These are phyloP conservation scores for Tulasnella sp. DNA, from an alignment of 768 basidiomycete genomes.

Conservation along the genomic window DNA sequence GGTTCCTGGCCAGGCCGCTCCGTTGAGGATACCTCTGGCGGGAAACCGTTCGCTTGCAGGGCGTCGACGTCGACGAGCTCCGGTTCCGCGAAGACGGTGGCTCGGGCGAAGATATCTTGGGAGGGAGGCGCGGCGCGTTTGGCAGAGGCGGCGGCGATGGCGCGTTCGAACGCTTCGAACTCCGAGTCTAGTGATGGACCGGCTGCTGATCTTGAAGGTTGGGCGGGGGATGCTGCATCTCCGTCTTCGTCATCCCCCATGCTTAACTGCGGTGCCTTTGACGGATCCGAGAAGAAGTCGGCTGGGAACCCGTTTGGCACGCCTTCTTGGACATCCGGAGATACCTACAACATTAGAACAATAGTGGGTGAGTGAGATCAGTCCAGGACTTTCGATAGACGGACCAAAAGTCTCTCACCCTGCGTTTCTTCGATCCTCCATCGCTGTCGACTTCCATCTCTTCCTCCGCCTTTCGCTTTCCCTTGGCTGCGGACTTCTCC, in stretches of 20 bases:
- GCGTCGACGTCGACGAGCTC: constrained; percentile 36
- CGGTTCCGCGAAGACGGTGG: constrained; percentile 62
- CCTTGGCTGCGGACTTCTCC: constrained; percentile 35
- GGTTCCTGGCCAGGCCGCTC: neutral
- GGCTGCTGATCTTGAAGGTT: constrained; percentile 16
- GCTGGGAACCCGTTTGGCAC: constrained; percentile 36
- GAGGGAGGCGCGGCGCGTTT: constrained; percentile 19
- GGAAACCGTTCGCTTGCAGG: constrained; percentile 35
- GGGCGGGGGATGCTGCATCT: constrained; percentile 25
- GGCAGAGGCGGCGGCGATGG: constrained; percentile 4
- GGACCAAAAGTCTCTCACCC: constrained; percentile 3
- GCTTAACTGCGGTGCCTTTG: constrained; percentile 33
- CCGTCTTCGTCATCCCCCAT: constrained; percentile 35
- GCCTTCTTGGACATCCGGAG: neutral
- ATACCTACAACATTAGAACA: neutral
- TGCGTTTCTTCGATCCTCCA: constrained; percentile 11
- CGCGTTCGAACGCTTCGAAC: constrained; percentile 60
- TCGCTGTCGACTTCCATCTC: constrained; percentile 17
- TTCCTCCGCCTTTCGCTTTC: constrained; percentile 27
- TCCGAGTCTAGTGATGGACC: constrained; percentile 46
- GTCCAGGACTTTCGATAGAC: neutral
- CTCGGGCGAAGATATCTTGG: constrained; percentile 48
- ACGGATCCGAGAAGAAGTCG: constrained; percentile 76
- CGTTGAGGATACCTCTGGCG: constrained; percentile 18
- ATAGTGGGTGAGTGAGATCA: neutral